Evolutionary conservation across 164 flowering plant genomes (phyloP).

Genomic region (Stephania japonica): DNA sequence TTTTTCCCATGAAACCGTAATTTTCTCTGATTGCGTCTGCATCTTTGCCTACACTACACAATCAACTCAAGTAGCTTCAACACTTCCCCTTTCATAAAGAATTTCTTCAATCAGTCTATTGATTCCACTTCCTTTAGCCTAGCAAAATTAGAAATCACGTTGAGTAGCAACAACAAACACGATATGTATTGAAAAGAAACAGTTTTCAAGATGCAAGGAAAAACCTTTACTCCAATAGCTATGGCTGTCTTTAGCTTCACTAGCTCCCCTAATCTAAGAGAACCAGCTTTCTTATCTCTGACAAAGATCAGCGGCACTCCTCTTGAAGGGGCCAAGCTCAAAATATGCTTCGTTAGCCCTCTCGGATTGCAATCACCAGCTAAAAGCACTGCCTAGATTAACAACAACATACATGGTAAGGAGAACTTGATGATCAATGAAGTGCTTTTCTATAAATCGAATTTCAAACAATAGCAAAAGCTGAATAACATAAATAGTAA

Average conservation of each 20-base stretch:
- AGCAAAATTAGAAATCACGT: conserved; percentile 1
- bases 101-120: conserved; percentile 40
- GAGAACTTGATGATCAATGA: not conserved
- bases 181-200: not conserved
- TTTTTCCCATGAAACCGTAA: not conserved
- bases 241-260: conserved; percentile 76
- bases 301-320: conserved; percentile 58
- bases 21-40: not conserved
- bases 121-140: conserved; percentile 55
- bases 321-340: conserved; percentile 60
- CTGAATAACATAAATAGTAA: not conserved
- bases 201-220: not conserved
- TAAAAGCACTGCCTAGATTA: conserved; percentile 54
- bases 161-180: not conserved
- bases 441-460: not conserved
- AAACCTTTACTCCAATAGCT: conserved; percentile 79
- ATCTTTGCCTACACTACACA: conserved; percentile 4
- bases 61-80: not conserved
- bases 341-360: conserved; percentile 70
- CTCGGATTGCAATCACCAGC: conserved; percentile 76
- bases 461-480: not conserved
- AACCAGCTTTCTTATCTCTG: conserved; percentile 55
- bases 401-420: not conserved
- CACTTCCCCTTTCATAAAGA: conserved; percentile 18
- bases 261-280: conserved; percentile 68